Conservation (phyloP, 2,329 filamentous ascomycete species). For the Phialophora expanda region DNA sequence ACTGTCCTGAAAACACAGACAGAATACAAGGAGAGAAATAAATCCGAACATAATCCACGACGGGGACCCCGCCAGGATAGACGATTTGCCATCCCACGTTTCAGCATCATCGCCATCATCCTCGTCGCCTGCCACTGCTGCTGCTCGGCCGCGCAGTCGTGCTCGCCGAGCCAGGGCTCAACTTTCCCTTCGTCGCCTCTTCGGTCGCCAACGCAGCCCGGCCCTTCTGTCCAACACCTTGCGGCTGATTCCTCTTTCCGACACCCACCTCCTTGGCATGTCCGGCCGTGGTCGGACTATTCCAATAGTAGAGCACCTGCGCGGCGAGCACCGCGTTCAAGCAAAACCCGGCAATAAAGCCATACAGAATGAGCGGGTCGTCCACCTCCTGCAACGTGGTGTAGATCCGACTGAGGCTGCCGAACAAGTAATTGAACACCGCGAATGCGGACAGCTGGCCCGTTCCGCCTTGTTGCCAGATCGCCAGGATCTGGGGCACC, state of each 20-base stretch:
- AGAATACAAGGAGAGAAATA: background rate
- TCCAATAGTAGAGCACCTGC: slow-evolving; percentile 98
- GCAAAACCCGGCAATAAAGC: slow-evolving; percentile 88
- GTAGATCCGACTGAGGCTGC: slow-evolving; percentile 92
- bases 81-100: background rate
- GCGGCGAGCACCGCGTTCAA: slow-evolving; percentile 84
- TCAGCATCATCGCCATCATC: slow-evolving; percentile 7
- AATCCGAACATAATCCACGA: background rate
- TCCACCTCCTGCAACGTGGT: slow-evolving; percentile 97
- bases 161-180: slow-evolving; percentile 21
- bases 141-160: slow-evolving; percentile 29
- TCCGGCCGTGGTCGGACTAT: slow-evolving; percentile 50
- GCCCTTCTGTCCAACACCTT: slow-evolving; percentile 24
- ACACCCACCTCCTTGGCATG: slow-evolving; percentile 35
- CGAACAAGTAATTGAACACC: slow-evolving; percentile 96
- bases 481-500: slow-evolving; percentile 87
- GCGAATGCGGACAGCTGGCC: slow-evolving; percentile 97
- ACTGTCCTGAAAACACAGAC: background rate
- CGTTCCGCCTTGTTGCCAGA: slow-evolving; percentile 83
- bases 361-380: slow-evolving; percentile 93
- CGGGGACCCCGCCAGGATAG: background rate
- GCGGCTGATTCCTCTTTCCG: background rate
- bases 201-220: slow-evolving; percentile 33
- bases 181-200: slow-evolving; percentile 30
- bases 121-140: slow-evolving; percentile 36